Percentiles rank a stretch among this genome's conserved stretches.
Conservation (phyloP, 805 yeast species). For the Jamesozyma piceae region DNA sequence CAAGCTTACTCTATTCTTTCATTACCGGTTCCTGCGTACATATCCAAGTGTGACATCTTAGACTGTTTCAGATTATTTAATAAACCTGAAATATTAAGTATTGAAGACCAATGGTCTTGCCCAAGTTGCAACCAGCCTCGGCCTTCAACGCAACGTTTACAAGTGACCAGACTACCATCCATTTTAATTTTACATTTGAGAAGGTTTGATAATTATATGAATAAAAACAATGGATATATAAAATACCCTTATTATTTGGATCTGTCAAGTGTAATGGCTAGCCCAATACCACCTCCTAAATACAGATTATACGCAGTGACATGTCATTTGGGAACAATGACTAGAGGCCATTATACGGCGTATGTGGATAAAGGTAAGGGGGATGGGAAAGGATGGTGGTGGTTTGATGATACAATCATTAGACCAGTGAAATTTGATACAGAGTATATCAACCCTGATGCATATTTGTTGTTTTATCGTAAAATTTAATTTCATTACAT, state of each 20-base stretch:
- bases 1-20: slow-evolving; percentile 73
- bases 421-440: slow-evolving; percentile 39
- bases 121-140: slow-evolving; percentile 59
- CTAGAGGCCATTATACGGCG: slow-evolving; percentile 84
- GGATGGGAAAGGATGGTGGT: slow-evolving; percentile 48
- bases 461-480: slow-evolving; percentile 72
- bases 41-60: slow-evolving; percentile 30
- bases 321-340: slow-evolving; percentile 71
- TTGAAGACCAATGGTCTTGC: slow-evolving; percentile 79
- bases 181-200: slow-evolving; percentile 77
- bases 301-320: slow-evolving; percentile 74
- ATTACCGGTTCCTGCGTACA: slow-evolving; percentile 41
- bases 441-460: slow-evolving; percentile 60
- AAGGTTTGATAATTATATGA: slow-evolving; percentile 45
- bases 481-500: not conserved
- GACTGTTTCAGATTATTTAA: slow-evolving; percentile 74
- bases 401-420: slow-evolving; percentile 71
- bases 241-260: slow-evolving; percentile 60
- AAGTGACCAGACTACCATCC: slow-evolving; percentile 69
- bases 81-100: slow-evolving; percentile 62
- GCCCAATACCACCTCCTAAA: slow-evolving; percentile 23
- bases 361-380: slow-evolving; percentile 53
- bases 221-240: slow-evolving; percentile 58
- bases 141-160: slow-evolving; percentile 56
- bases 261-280: slow-evolving; percentile 56